These are phyloP conservation scores for Hansfordia pulvinata DNA, from an alignment of 2,329 filamentous ascomycete species.

Conservation along the genomic window DNA sequence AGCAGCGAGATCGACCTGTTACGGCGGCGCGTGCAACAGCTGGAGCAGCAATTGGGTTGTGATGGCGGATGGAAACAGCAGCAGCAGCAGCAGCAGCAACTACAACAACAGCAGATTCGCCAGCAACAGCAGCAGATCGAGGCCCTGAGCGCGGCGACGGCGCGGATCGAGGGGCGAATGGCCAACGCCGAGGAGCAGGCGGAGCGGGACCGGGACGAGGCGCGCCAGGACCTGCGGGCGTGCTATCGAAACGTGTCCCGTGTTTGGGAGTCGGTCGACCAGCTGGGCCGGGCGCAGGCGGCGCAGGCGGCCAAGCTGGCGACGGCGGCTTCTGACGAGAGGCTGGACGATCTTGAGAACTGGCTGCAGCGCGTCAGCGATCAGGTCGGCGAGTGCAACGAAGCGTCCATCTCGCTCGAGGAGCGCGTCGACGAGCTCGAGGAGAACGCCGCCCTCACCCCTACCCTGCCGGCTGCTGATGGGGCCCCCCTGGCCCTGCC, in stretches of 20 bases:
- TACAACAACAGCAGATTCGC: conserved; percentile 3
- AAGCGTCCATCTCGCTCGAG: conserved; percentile 36
- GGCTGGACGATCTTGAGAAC: conserved; percentile 23
- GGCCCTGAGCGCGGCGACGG: conserved; percentile 22
- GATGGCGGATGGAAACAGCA: no score
- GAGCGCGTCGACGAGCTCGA: conserved; percentile 38
- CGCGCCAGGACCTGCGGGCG: conserved; percentile 36
- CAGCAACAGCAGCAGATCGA: conserved; percentile 8
- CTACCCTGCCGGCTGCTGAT: no score
- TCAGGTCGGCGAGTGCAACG: conserved; percentile 33
- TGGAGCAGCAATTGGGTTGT: conserved; percentile 32
- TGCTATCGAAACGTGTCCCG: conserved; percentile 40
- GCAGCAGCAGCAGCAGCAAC: conserved; percentile 17
- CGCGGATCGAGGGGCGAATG: conserved; percentile 14
- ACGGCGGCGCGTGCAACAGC: conserved; percentile 26
- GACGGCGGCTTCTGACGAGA: conserved; percentile 25
- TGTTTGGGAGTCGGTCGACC: conserved; percentile 36
- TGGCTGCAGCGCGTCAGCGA: conserved; percentile 30
- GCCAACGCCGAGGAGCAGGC: conserved; percentile 38
- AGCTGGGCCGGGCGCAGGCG: conserved; percentile 24
- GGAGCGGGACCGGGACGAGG: conserved; percentile 36
- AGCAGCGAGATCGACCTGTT: conserved; percentile 35
- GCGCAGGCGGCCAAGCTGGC: conserved; percentile 22
- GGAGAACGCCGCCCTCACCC: conserved; percentile 18
- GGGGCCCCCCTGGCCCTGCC: no score